Evolutionary conservation across 306 rosid genomes (phyloP), one percentile per base, ranked within the genome.

Genomic region (Canavalia gladiata): DNA sequence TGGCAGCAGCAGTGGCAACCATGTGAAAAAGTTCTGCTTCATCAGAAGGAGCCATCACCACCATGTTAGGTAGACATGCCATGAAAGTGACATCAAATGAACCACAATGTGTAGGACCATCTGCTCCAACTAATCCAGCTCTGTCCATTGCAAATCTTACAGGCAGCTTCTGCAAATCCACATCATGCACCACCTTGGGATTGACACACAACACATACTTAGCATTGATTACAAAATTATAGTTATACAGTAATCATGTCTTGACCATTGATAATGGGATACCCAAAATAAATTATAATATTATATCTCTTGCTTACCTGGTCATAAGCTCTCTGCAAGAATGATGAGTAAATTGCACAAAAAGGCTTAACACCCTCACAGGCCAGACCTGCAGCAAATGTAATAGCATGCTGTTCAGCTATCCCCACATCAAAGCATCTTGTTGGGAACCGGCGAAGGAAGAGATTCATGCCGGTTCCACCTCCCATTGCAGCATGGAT

Each of bases 401-500:
- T 95, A 82, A 95, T 95, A n/a, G 97, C 99, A 80, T 95, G 99
- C 62, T 95, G 97, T 84, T 95, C 97, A 52, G 97, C 99, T 82
- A 95, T 95, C 59, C 99, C 97, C 54, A 92, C 97, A 81, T 92
- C 97, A 47, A 95, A 95, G 87, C 99, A 95, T 83, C 97, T 89
- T 30, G 91, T 57, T 25, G 99, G 97, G 84, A 95, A 95, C 13
- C 87, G 90, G n/a, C 91, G 97, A 18, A 66, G 94, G 90, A 95
- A 95, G 67, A 87, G 84, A 84, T 95, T 95, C 90, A 95, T 37
- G 72, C 97, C 97, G 0, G 99, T 92, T 83, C 99, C 99, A 28
- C 97, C 97, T 67, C 99, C 97, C 99, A 95, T 95, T 63, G 99
- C 99, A 79, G 99, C 97, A 70, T 95, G 99, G 81, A 95, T 95